A percentile compares a stretch with the other conserved stretches of the same genome.
phyloP scores from a whole-genome alignment of 2,329 filamentous ascomycete genomes.

The Apiospora kogelbergensis region DNA sequence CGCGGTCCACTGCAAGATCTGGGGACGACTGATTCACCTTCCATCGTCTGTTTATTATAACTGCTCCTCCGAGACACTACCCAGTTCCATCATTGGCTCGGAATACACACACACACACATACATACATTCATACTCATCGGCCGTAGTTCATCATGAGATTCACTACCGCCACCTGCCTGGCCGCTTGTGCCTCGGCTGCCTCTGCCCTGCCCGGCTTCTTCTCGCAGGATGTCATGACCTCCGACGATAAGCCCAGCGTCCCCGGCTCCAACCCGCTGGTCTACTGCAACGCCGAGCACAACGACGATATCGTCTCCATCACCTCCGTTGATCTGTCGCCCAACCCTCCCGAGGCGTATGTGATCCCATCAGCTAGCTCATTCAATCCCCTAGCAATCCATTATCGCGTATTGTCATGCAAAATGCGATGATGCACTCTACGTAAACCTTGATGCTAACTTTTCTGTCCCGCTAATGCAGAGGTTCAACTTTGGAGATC shows the following conservation, averaged over 20 bases:
- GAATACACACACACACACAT: background rate
- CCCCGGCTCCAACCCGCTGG: constrained; percentile 81
- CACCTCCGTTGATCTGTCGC: constrained; percentile 74
- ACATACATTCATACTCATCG: background rate
- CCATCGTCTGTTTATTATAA: background rate
- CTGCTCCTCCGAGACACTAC: background rate
- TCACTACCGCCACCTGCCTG: constrained; percentile 40
- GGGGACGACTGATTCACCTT: background rate
- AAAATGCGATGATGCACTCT: background rate
- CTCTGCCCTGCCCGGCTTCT: constrained; percentile 44
- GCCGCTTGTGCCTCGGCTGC: constrained; percentile 42
- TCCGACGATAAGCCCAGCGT: constrained; percentile 61
- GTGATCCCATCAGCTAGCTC: constrained; percentile 33
- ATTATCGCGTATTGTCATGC: background rate
- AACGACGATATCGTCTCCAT: constrained; percentile 71
- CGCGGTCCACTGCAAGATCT: background rate
- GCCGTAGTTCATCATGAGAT: constrained; percentile 36
- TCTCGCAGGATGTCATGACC: constrained; percentile 49
- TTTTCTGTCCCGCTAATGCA: constrained; percentile 36
- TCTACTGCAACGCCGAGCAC: constrained; percentile 71
- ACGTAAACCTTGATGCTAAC: background rate
- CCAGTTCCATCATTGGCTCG: background rate
- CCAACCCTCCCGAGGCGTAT: constrained; percentile 87
- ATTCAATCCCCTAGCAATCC: background rate
- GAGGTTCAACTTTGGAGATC: constrained; percentile 77